Base-by-base conservation (phyloP, 1,284 basidiomycete genomes). In the Melampsora larici-populina region DNA sequence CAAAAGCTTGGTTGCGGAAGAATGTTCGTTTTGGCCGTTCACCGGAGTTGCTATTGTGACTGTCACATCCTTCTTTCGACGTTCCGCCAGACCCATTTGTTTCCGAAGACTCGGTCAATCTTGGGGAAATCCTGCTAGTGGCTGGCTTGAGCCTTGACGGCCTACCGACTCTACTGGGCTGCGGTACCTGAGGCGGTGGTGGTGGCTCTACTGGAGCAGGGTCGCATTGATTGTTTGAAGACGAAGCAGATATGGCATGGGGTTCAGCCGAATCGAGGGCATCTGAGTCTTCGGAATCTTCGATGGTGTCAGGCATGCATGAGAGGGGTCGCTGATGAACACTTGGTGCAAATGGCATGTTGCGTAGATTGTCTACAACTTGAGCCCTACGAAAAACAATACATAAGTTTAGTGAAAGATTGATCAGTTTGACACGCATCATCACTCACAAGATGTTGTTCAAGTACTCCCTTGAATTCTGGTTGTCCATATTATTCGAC, bases 401-500 rank as follows among this genome's bases (percentile, higher is more conserved):
- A 31, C 62, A 63, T 40, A 65, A 36, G 70, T 11, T 26, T 36
- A 43, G 18, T 31, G 31, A 26, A 46, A 48, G 18, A 13, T 1
- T n/a, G 2, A 1, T 51, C 5, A 26, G 17, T n/a, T 7, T 13
- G 55, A 18, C 29, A 29, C n/a, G 29, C 40, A 58, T 26, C n/a
- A 31, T 15, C 21, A 79, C 83, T 80, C 80, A 91, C 90, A 90
- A 89, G 70, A 97, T 90, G 79, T 88, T 88, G 78, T 97, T 90
- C 26, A 99, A 85, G 66, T 92, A 93, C 81, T 94, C 91, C 80
- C 89, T 89, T 75, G 91, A 85, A 83, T 99, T 99, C 82, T 92
- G 85, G 83, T 99, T 94, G 79, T 97, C 94, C 90, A 97, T 93
- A 82, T 97, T 97, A 80, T 91, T 98, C 78, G 88, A 88, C 13